Base-by-base conservation (phyloP, 331 rosid species). In the Ulmus americana region DNA sequence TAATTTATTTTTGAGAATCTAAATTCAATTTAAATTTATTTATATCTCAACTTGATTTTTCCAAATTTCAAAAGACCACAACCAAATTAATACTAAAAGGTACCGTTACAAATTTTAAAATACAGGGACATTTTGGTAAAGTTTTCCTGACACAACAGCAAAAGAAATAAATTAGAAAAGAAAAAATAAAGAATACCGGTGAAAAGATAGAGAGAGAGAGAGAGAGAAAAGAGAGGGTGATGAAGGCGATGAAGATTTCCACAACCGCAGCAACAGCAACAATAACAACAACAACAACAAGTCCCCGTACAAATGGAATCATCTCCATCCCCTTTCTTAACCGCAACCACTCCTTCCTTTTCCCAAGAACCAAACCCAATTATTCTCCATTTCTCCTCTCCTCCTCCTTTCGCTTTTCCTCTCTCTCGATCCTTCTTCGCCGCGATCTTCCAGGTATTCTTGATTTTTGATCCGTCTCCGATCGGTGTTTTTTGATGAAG, bases 211-310 rank as follows among this genome's bases (percentile, higher is more conserved):
- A 9, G 39, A 20, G 11, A 53, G 39, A 52, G 22, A 52, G 58
- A 53, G 40, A 53, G 40, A 51, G 35, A 55, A 55, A 55, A 20
- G 59, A 55, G 28, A 55, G 59, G 35, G 40, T 28, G 59, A 55
- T 22, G 59, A 55, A 55, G 59, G 59, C 59, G 59, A 55, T 55
- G 59, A 55, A 55, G 59, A 55, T 8, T 55, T 55, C 59, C 59
- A 55, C 59, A 55, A 28, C 14, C 42, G 59, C 59, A 55, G 59
- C 59, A 55, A 55, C 59, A 55, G n/a, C 18, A 48, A 10, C 58
- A 53, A 20, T 39, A 53, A 7, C n/a, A 55, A 55, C 18, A 48
- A 10, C 58, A 53, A 20, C 58, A 53, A 7, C n/a, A 55, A 55
- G 41, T 55, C 16, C 41, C 59, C 59, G 59, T 55, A 55, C 59